Base-by-base conservation (phyloP, 2,329 filamentous ascomycete genomes). In the Pyrenochaeta sp. region DNA sequence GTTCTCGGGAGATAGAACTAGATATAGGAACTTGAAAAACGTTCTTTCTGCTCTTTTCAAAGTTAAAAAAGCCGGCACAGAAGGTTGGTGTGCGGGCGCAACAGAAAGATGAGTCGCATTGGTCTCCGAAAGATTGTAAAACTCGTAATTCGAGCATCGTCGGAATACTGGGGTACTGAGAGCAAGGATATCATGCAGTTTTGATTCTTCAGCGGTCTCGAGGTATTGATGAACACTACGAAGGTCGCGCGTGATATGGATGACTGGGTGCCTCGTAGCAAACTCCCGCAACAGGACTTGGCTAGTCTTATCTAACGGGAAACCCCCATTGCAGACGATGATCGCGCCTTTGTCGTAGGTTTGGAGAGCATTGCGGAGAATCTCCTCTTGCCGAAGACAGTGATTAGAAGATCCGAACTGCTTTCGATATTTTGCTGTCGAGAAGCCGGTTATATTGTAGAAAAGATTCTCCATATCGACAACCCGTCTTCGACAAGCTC, bases 61-160 rank as follows among this genome's bases (percentile, higher is more conserved):
- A 0, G 88, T 88, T 27, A 91, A 73, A 61, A 89, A 90, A 0
- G 87, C 86, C 2, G 86, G 84, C 3, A 73, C 66, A 0, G 76
- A 80, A 1, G 80, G 77, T 50, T 72, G 68, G 32, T 75, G 64
- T 28, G 62, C 69, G 25, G 68, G 72, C 13, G 57, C 60, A 15
- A 71, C 59, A 1, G 66, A 72, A 19, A 63, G 57, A 28, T 66
- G 59, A 7, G 62, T 52, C 10, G 65, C 66, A 47, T 67, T 66
- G 34, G 69, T 81, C 69, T 91, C 89, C 1, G 88, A 88, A 15
- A 91, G 80, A 65, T 92, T 92, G 80, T 89, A 91, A 73, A 91
- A 93, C 69, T 93, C 90, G 61, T 90, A 85, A 66, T 91, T 92
- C 5, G 88, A 88, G 69, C 88, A 91, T 2, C 82, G 82, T 49